Base-by-base conservation (phyloP, 352 stramenopile genomes). In the Phytophthora syringae region DNA sequence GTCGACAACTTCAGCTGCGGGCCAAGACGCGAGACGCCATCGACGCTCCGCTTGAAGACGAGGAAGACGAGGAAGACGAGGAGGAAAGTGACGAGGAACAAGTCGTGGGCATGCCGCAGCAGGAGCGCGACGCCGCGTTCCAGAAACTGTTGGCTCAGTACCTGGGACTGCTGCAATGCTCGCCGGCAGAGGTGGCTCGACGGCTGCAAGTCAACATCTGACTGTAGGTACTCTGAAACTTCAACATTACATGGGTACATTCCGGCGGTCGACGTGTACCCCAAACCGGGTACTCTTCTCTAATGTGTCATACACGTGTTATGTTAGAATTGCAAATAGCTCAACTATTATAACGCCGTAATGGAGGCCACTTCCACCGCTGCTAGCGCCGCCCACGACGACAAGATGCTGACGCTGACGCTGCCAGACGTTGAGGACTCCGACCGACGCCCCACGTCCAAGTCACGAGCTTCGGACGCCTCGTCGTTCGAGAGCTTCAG, bases 321-420 rank as follows among this genome's bases (percentile, higher is more conserved):
- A n/a, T n/a, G 27, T 32, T 32, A 32, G 27, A 32, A 32, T n/a
- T 32, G 27, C 27, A 32, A n/a, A 32, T 32, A 43, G n/a, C 39
- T 11, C 20, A 45, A n/a, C n/a, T n/a, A n/a, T n/a, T n/a, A n/a
- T n/a, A n/a, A 4, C 39, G 39, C 18, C 39, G 39, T 45, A 7
- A 74, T 74, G 66, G 54, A 70, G 36, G 20, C 34, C 37, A 21
- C 58, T 28, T 48, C 62, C 3, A 15, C 49, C 39, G 42, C 44
- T 20, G 7, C 36, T 42, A 9, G 10, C 27, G 27, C 51, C 44
- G 32, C 56, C 11, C 52, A 70, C 34, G 70, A 73, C 13, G 70
- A 79, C 37, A 73, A 78, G 47, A 82, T 84, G 60, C 64, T 84
- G 18, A 43, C 61, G 54, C 70, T 84, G 21, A 76, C 75, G 25